These are phyloP conservation scores for Pythium rhizo-oryzae DNA, from an alignment of 352 stramenopile genomes.

Conservation along the genomic window DNA sequence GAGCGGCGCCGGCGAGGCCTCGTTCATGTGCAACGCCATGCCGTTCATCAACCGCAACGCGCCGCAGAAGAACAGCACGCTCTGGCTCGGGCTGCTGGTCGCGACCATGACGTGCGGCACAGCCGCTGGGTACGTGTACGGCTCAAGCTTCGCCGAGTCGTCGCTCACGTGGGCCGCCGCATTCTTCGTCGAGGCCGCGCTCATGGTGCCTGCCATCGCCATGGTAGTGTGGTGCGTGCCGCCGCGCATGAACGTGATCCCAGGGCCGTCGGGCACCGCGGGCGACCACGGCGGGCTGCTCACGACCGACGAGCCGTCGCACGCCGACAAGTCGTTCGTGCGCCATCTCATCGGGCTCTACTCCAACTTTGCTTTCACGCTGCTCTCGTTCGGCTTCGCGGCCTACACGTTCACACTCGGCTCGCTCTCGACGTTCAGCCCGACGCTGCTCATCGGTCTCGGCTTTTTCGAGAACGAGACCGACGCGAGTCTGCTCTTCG, in stretches of 20 bases:
- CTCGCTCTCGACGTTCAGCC: slow-evolving; percentile 84
- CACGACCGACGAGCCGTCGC: background rate
- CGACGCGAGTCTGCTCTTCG: slow-evolving; percentile 85
- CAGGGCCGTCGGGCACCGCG: slow-evolving; percentile 28
- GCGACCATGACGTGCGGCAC: slow-evolving; percentile 90
- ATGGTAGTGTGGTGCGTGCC: slow-evolving; percentile 65
- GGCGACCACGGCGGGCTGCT: slow-evolving; percentile 18
- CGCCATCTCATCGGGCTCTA: slow-evolving; percentile 1
- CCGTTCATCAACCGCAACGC: slow-evolving; percentile 93
- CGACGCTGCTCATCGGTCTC: slow-evolving; percentile 86
- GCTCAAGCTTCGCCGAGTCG: slow-evolving; percentile 62
- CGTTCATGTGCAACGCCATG: slow-evolving; percentile 92
- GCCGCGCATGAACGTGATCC: slow-evolving; percentile 9
- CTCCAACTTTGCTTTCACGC: slow-evolving; percentile 50
- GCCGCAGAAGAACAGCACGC: slow-evolving; percentile 57
- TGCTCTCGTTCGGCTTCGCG: slow-evolving; percentile 81
- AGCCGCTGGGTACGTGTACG: slow-evolving; percentile 87
- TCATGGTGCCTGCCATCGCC: slow-evolving; percentile 63
- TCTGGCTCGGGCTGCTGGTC: slow-evolving; percentile 94
- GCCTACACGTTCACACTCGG: slow-evolving; percentile 88
- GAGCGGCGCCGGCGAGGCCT: slow-evolving; percentile 90
- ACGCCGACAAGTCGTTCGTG: background rate
- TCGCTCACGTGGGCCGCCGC: slow-evolving; percentile 71
- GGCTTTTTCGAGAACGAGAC: slow-evolving; percentile 84
- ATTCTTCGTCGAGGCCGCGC: slow-evolving; percentile 85